Evolutionary conservation across 2,329 filamentous ascomycete genomes (phyloP), one percentile per base, ranked within the genome.

Genomic region (Diaporthe vaccinii): DNA sequence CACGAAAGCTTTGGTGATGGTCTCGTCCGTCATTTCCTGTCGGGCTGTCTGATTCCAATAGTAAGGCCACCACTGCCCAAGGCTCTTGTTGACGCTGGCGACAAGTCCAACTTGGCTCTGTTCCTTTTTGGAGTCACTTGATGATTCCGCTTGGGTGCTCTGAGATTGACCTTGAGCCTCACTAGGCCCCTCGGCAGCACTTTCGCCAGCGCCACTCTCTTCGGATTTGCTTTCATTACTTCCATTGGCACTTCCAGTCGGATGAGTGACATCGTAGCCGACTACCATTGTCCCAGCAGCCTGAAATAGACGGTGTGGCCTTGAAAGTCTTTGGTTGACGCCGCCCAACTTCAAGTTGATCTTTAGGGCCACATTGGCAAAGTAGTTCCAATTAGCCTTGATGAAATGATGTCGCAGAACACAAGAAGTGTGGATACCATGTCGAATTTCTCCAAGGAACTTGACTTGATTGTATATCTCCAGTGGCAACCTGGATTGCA

Each of bases 251-350:
- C 89, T 81, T 77, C 90, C 90, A 7, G 95, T 96, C 0, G 96
- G 95, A 79, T 98, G 96, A 0, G 95, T 97, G 0, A 98, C 95
- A 80, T 98, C 96, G 78, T 97, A 93, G 0, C 96, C 95, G 12
- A 97, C 91, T 1, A 98, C 85, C 92, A 98, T 98, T 5, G 8
- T 4, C 17, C 7, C 44, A n/a, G n/a, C n/a, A n/a, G n/a, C n/a
- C n/a, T n/a, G n/a, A n/a, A n/a, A n/a, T n/a, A n/a, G n/a, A n/a
- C n/a, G n/a, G n/a, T n/a, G n/a, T n/a, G n/a, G n/a, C n/a, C n/a
- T n/a, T n/a, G n/a, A n/a, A n/a, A n/a, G n/a, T n/a, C n/a, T n/a
- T n/a, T n/a, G n/a, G n/a, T n/a, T n/a, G n/a, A n/a, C n/a, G n/a
- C n/a, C n/a, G n/a, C n/a, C n/a, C n/a, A n/a, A 15, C 83, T 97